phyloP scores from a whole-genome alignment of 2,329 filamentous ascomycete species.

The Ophiostoma ulmi region DNA sequence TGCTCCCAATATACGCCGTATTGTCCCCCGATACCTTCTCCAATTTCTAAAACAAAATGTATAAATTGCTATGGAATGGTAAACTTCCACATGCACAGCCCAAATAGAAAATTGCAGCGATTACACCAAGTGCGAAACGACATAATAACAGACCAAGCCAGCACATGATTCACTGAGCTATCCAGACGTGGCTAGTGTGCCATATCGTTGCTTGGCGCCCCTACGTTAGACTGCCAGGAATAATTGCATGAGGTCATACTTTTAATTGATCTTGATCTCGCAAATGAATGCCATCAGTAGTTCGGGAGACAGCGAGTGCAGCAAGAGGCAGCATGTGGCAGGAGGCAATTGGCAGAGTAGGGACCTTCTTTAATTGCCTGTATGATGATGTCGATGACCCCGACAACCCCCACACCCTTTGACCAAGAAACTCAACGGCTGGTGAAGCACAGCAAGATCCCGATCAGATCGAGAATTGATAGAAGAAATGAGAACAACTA shows the following conservation, averaged over 20 bases:
- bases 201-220: background rate
- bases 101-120: background rate
- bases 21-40: no score
- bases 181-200: background rate
- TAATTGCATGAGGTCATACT: background rate
- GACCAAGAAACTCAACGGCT: background rate
- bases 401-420: background rate
- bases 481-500: background rate
- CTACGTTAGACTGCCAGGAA: background rate
- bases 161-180: slow-evolving; percentile 6
- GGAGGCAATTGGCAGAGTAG: background rate
- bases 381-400: background rate
- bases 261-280: background rate
- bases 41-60: no score
- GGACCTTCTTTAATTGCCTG: background rate
- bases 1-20: no score
- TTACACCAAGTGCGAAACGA: background rate
- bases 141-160: background rate
- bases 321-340: background rate
- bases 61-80: no score
- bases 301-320: background rate
- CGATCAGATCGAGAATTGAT: background rate
- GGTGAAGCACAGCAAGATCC: background rate
- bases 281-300: background rate
- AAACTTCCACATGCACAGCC: no score